A percentile compares a stretch with the other conserved stretches of the same genome.
These are phyloP conservation scores for Arabidopsis hybrid DNA, from an alignment of 441 rosid species.

Conservation along the genomic window DNA sequence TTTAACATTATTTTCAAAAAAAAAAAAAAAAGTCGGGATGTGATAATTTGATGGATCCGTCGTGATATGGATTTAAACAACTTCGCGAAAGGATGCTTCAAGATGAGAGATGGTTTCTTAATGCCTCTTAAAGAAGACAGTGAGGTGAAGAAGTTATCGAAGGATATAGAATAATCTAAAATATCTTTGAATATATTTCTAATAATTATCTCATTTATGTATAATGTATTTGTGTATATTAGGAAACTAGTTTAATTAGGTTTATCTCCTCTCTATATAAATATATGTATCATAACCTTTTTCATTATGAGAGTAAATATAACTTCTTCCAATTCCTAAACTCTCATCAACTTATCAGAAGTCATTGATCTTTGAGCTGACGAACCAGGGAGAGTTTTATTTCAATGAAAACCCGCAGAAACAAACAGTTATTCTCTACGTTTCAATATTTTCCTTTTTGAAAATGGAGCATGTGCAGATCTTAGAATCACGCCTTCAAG, in stretches of 20 bases:
- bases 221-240: too few species aligned
- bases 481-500: not conserved
- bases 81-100: not conserved
- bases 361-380: not conserved
- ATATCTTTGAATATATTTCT: too few species aligned
- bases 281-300: too few species aligned
- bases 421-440: not conserved
- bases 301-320: too few species aligned
- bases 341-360: too few species aligned
- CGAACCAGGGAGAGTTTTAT: not conserved
- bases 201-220: too few species aligned
- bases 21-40: too few species aligned
- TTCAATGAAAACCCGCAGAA: not conserved
- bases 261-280: too few species aligned
- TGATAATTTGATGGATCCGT: not conserved
- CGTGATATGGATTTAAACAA: not conserved
- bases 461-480: not conserved
- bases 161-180: too few species aligned
- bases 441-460: not conserved
- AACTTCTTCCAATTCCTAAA: too few species aligned
- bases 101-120: not conserved
- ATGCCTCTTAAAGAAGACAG: not conserved
- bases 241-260: too few species aligned
- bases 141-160: not conserved
- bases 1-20: too few species aligned